Percentiles rank a stretch among this genome's conserved stretches.
Evolutionary conservation across 495 filamentous ascomycete species (phyloP).

Genomic region (Trichocladium antarcticum): DNA sequence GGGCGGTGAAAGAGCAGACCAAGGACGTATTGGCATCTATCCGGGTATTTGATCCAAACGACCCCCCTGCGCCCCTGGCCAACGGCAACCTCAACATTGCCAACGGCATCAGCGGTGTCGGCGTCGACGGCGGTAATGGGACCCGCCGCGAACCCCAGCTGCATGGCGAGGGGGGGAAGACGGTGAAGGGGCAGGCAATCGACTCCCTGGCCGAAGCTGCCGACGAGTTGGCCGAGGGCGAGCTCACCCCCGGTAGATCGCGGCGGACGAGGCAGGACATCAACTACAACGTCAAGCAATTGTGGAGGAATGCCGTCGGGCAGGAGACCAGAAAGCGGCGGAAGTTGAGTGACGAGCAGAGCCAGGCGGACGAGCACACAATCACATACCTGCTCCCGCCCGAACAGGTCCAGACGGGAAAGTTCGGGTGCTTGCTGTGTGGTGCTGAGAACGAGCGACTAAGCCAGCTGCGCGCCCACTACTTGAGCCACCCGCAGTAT

Average conservation of each 20-base stretch:
- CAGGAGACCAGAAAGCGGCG: conserved; percentile 35
- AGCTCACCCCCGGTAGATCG: conserved; percentile 32
- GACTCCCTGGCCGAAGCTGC: conserved; percentile 1
- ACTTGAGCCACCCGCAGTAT: conserved; percentile 35
- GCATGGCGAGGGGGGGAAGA: conserved; percentile 23
- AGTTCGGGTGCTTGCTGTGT: conserved; percentile 39
- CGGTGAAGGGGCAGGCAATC: conserved; percentile 13
- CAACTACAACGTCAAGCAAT: conserved; percentile 43
- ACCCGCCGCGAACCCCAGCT: background rate
- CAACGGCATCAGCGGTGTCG: conserved; percentile 18
- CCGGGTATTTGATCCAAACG: conserved; percentile 21
- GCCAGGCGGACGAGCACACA: conserved; percentile 22
- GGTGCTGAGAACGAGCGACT: conserved; percentile 31
- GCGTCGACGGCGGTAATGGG: conserved; percentile 17
- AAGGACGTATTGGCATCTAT: conserved; percentile 25
- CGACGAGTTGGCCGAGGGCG: conserved; percentile 21
- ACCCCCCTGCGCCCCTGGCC: conserved; percentile 20
- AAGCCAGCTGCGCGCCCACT: conserved; percentile 36
- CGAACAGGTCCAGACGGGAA: conserved; percentile 32
- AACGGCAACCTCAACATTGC: conserved; percentile 21
- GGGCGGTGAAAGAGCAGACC: conserved; percentile 11
- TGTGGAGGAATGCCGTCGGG: conserved; percentile 38
- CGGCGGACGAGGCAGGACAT: conserved; percentile 32
- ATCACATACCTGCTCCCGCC: conserved; percentile 37
- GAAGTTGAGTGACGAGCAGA: conserved; percentile 24